phyloP scores from a whole-genome alignment of 495 filamentous ascomycete species.

The Acidiella bohemica region DNA sequence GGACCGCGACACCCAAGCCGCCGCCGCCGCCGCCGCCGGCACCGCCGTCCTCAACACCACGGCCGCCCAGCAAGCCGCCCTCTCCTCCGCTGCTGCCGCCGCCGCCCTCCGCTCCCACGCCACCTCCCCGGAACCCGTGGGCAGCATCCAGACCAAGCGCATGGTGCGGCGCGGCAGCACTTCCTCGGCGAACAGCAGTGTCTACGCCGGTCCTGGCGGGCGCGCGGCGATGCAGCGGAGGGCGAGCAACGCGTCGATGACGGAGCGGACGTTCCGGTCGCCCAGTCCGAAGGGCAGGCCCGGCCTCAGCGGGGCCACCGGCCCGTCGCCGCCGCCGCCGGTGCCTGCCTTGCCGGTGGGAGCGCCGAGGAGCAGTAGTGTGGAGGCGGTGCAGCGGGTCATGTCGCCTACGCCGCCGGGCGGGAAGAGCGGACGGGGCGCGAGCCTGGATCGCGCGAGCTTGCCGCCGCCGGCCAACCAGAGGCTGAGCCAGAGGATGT shows the following conservation, averaged over 20 bases:
- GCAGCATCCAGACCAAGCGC: slow-evolving; percentile 74
- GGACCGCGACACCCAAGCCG: slow-evolving; percentile 32
- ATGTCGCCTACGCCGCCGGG: slow-evolving; percentile 34
- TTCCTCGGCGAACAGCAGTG: slow-evolving; percentile 48
- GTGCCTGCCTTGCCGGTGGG: slow-evolving; percentile 55
- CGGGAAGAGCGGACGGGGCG: slow-evolving; percentile 28
- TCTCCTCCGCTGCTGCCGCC: slow-evolving; percentile 75
- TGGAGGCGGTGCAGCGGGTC: slow-evolving; percentile 40
- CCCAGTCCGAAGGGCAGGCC: slow-evolving; percentile 31
- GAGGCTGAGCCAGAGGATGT: slow-evolving; percentile 22
- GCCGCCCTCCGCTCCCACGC: slow-evolving; percentile 66
- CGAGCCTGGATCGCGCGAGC: slow-evolving; percentile 35
- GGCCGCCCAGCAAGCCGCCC: slow-evolving; percentile 44
- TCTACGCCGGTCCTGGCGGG: slow-evolving; percentile 2
- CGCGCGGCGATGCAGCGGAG: slow-evolving; percentile 43
- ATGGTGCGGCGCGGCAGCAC: slow-evolving; percentile 56
- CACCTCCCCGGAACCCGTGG: slow-evolving; percentile 60
- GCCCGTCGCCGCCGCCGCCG: slow-evolving; percentile 44
- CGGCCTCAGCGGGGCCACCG: slow-evolving; percentile 20
- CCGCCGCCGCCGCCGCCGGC: slow-evolving; percentile 59
- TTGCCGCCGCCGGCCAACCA: slow-evolving; percentile 10
- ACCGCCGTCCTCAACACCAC: slow-evolving; percentile 66
- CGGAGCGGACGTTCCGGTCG: slow-evolving; percentile 67
- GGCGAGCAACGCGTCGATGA: slow-evolving; percentile 69
- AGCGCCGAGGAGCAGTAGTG: slow-evolving; percentile 38